phyloP scores from a whole-genome alignment of 331 rosid species.

The Pyracantha coccinea region DNA sequence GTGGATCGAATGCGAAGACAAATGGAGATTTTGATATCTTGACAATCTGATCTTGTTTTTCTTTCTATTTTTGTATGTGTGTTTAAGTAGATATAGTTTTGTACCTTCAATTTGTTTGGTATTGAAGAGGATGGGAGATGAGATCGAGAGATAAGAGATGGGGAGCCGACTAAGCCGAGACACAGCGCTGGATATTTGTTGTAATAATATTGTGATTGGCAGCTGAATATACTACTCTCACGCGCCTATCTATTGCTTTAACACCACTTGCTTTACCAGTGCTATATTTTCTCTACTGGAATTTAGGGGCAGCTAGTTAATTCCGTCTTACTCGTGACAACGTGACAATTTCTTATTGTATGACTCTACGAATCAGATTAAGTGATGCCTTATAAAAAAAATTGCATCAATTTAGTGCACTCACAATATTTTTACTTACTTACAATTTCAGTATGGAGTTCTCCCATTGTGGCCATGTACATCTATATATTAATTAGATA shows the following conservation, averaged over 20 bases:
- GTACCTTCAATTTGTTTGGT: not conserved
- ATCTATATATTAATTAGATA: no score
- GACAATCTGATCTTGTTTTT: not conserved
- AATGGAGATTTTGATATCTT: not conserved
- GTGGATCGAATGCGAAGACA: not conserved
- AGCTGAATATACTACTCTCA: not conserved
- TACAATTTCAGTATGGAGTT: no score
- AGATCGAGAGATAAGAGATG: not conserved
- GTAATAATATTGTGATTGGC: not conserved
- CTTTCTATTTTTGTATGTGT: not conserved
- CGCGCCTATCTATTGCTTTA: not conserved
- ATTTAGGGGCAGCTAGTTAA: not conserved
- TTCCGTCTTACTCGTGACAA: no score
- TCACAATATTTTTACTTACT: not conserved
- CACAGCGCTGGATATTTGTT: not conserved
- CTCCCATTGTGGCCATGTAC: no score
- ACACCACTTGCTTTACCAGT: not conserved
- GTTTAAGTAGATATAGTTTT: not conserved
- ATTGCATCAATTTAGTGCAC: not conserved
- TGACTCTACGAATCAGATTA: no score
- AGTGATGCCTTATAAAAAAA: no score
- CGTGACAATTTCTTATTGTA: no score
- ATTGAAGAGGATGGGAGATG: not conserved
- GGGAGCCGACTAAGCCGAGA: no score
- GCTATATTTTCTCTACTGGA: not conserved